phyloP scores from a whole-genome alignment of 192 early-diverging fungal species.

The Globomyces pollinis-pini region DNA sequence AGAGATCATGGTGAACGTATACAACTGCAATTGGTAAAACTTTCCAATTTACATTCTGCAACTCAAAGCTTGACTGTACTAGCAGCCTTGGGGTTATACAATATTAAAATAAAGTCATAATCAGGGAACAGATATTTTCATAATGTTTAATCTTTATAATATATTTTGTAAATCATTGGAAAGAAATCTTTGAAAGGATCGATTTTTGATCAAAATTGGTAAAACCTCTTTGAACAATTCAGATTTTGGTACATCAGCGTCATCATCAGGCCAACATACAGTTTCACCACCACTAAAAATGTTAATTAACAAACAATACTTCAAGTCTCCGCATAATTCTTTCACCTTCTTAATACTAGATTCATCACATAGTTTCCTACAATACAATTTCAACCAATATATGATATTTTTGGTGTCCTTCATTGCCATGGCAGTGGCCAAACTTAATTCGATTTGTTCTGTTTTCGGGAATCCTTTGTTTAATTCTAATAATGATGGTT shows the following conservation, averaged over 20 bases:
- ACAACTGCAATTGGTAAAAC: constrained; percentile 51
- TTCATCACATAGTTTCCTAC: constrained; percentile 58
- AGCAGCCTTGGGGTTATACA: neutral
- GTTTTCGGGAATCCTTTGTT: neutral
- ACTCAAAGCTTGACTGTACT: neutral
- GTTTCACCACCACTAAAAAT: constrained; percentile 30
- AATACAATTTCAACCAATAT: constrained; percentile 55
- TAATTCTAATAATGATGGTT: neutral
- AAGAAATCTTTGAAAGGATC: constrained; percentile 1
- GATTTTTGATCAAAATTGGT: constrained; percentile 39
- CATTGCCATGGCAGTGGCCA: constrained; percentile 54
- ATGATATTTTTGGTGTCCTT: constrained; percentile 52
- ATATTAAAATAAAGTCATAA: no score
- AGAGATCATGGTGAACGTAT: constrained; percentile 73
- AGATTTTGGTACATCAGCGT: constrained; percentile 62
- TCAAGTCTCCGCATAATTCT: constrained; percentile 61
- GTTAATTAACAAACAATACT: constrained; percentile 13
- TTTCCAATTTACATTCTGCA: neutral
- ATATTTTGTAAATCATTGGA: no score
- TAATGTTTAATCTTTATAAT: no score
- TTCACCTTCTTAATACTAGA: constrained; percentile 48
- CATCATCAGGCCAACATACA: constrained; percentile 21
- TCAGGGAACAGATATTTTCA: no score
- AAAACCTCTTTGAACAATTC: constrained; percentile 57
- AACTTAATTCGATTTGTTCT: constrained; percentile 39